Conservation (phyloP, 805 yeast genomes). For the Yamadazyma takamatsuzukensis region DNA sequence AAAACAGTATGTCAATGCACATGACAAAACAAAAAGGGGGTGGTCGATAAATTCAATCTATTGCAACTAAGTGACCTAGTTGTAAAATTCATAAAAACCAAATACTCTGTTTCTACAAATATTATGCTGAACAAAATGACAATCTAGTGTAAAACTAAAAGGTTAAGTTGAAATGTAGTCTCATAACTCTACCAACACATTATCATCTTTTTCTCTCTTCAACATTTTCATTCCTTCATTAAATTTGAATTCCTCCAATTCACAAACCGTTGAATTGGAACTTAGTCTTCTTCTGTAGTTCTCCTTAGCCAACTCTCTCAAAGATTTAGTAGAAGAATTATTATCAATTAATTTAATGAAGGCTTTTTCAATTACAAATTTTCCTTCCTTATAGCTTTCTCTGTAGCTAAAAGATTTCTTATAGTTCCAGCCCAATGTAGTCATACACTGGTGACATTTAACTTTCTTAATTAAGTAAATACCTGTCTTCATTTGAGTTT, state of each 20-base stretch:
- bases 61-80: too few relatives aligned
- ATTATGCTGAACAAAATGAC: too few relatives aligned
- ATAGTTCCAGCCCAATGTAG: slow-evolving; percentile 39
- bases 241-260: slow-evolving; percentile 16
- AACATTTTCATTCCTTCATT: slow-evolving; percentile 10
- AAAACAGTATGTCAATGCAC: too few relatives aligned
- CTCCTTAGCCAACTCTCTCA: slow-evolving; percentile 29
- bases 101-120: too few relatives aligned
- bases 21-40: too few relatives aligned
- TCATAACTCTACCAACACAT: slow-evolving; percentile 14
- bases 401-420: slow-evolving; percentile 31
- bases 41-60: too few relatives aligned
- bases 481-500: slow-evolving; percentile 40
- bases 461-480: slow-evolving; percentile 33
- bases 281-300: slow-evolving; percentile 16
- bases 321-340: slow-evolving; percentile 28
- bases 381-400: slow-evolving; percentile 42
- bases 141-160: too few relatives aligned
- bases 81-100: too few relatives aligned
- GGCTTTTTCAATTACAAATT: slow-evolving; percentile 39
- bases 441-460: slow-evolving; percentile 36
- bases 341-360: slow-evolving; percentile 33
- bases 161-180: too few relatives aligned
- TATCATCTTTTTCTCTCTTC: slow-evolving; percentile 15
- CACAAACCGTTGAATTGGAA: slow-evolving; percentile 14